Conservation (phyloP, 805 yeast species). For the Vanderwaltozyma tropicalis region DNA sequence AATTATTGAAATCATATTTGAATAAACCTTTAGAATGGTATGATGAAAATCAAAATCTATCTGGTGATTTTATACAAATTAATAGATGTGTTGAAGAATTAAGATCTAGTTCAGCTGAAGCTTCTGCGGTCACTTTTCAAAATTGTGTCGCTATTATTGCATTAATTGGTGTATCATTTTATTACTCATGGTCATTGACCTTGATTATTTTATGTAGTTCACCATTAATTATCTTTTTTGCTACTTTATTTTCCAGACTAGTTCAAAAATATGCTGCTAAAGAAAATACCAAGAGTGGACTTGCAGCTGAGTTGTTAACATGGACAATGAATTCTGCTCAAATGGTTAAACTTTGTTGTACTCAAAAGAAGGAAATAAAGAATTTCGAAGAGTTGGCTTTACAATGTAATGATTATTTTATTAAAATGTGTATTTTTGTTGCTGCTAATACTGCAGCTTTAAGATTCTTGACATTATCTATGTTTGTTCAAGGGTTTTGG, state of each 20-base stretch:
- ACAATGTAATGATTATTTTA: slow-evolving; percentile 31
- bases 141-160: slow-evolving; percentile 44
- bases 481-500: slow-evolving; percentile 91
- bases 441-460: slow-evolving; percentile 46
- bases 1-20: slow-evolving; percentile 37
- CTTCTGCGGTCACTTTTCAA: slow-evolving; percentile 47
- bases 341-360: slow-evolving; percentile 52
- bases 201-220: slow-evolving; percentile 62
- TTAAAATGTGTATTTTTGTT: slow-evolving; percentile 37
- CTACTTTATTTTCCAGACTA: slow-evolving; percentile 40
- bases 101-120: slow-evolving; percentile 57
- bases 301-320: slow-evolving; percentile 49
- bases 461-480: slow-evolving; percentile 48
- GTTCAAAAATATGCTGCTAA: slow-evolving; percentile 38
- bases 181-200: slow-evolving; percentile 78
- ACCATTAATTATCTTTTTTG: slow-evolving; percentile 51
- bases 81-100: slow-evolving; percentile 69
- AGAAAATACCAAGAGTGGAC: slow-evolving; percentile 50
- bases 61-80: slow-evolving; percentile 56
- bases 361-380: slow-evolving; percentile 41
- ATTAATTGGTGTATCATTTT: slow-evolving; percentile 53
- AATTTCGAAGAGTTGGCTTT: slow-evolving; percentile 31
- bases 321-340: slow-evolving; percentile 59
- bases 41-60: slow-evolving; percentile 43
- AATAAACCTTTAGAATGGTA: slow-evolving; percentile 46